Percentiles rank a stretch among this genome's conserved stretches.
Evolutionary conservation across 352 stramenopile species (phyloP).

Genomic region (Globisporangium splendens): DNA sequence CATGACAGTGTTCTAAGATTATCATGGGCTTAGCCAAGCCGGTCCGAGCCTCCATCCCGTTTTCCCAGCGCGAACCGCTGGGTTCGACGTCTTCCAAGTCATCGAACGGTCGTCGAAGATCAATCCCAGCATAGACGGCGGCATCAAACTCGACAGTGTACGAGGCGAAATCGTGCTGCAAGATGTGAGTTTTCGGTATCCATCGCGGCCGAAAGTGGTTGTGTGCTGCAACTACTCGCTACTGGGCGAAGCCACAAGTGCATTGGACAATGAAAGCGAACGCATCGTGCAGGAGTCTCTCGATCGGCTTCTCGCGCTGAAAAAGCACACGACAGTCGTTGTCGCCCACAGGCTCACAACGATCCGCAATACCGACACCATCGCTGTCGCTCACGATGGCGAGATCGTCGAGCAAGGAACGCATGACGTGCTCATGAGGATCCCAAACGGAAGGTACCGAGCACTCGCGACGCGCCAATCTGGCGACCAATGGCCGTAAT

Average conservation of each 20-base stretch:
- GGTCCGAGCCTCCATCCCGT: slow-evolving; percentile 40
- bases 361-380: slow-evolving; percentile 83
- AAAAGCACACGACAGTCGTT: slow-evolving; percentile 74
- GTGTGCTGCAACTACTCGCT: slow-evolving; percentile 48
- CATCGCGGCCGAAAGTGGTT: slow-evolving; percentile 22
- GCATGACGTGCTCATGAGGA: slow-evolving; percentile 53
- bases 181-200: slow-evolving; percentile 59
- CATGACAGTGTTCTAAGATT: slow-evolving; percentile 47
- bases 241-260: slow-evolving; percentile 87
- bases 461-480: slow-evolving; percentile 22
- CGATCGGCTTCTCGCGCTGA: slow-evolving; percentile 37
- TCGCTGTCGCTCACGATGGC: slow-evolving; percentile 80
- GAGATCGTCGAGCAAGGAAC: slow-evolving; percentile 77
- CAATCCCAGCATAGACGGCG: slow-evolving; percentile 26
- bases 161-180: slow-evolving; percentile 15
- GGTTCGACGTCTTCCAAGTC: slow-evolving; percentile 43
- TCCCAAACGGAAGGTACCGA: slow-evolving; percentile 20
- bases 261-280: slow-evolving; percentile 48
- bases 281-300: slow-evolving; percentile 44
- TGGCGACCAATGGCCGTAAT: background rate
- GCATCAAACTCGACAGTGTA: slow-evolving; percentile 22
- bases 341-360: slow-evolving; percentile 87
- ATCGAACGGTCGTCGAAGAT: slow-evolving; percentile 52
- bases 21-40: slow-evolving; percentile 34
- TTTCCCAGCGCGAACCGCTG: slow-evolving; percentile 28